Percentiles rank a stretch among this genome's conserved stretches.
These are phyloP conservation scores for Cutaneotrichosporon cutaneum DNA, from an alignment of 1,284 basidiomycete species.

Conservation along the genomic window DNA sequence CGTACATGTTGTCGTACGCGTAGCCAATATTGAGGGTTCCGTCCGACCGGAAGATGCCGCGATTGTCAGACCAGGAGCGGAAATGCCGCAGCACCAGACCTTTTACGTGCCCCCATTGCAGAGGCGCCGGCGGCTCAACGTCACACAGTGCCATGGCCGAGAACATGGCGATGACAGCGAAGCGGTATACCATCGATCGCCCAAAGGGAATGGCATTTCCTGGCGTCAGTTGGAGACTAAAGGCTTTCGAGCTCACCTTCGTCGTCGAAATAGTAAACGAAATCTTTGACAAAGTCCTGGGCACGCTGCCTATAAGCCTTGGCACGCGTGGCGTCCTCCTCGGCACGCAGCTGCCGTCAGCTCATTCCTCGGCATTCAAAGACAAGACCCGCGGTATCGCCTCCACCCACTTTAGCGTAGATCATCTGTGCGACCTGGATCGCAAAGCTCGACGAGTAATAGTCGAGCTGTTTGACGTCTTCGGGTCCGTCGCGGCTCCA, in stretches of 20 bases:
- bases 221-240: conserved; percentile 32
- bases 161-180: conserved; percentile 75
- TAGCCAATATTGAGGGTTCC: conserved; percentile 73
- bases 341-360: conserved; percentile 37
- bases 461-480: conserved; percentile 73
- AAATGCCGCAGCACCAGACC: conserved; percentile 71
- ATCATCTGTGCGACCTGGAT: conserved; percentile 72
- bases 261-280: conserved; percentile 71
- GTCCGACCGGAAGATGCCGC: conserved; percentile 58
- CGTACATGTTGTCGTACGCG: conserved; percentile 17
- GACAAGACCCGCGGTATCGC: neutral
- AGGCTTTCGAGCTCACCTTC: conserved; percentile 57
- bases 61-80: conserved; percentile 66
- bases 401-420: conserved; percentile 59
- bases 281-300: conserved; percentile 64
- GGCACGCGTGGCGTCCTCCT: conserved; percentile 64
- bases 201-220: conserved; percentile 74
- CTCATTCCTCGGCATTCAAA: neutral
- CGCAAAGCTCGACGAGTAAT: conserved; percentile 75
- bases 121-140: conserved; percentile 64
- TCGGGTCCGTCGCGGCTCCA: conserved; percentile 76
- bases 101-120: conserved; percentile 69
- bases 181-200: conserved; percentile 71
- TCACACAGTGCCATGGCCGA: conserved; percentile 70
- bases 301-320: conserved; percentile 66